Base-by-base conservation (phyloP, 1,284 basidiomycete genomes). In the Amylostereum chailletii region DNA sequence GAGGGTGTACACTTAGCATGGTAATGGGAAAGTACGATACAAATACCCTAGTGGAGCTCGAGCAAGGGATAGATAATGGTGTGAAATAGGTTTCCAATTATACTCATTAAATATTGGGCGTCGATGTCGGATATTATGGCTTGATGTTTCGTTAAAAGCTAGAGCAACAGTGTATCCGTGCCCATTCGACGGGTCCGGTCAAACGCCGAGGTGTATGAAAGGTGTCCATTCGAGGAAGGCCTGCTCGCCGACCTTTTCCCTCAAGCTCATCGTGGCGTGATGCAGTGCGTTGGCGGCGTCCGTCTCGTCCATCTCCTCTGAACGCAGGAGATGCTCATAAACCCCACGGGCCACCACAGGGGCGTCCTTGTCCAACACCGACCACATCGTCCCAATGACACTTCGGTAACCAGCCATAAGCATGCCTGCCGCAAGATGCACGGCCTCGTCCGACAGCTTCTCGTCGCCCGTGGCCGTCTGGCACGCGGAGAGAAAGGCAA, bases 1-100 rank as follows among this genome's bases (percentile, higher is more conserved):
- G 82, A 71, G 81, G 51, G 71, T 83, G 48, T 62, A 60, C 46
- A 51, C 55, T 32, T 60, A 53, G 55, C 52, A 52, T 34, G 19
- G 19, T 19, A 19, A 19, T 1, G 19, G 19, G 19, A 1, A 19
- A 19, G 19, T 19, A 19, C 19, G 19, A 19, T 19, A 19, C 19
- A 19, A 19, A 19, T 19, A 19, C 19, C 19, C 19, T 19, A 1
- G 19, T 19, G 19, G 19, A 19, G 19, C 19, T 19, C 19, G 19
- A 19, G 19, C 19, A 19, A 19, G 19, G 19, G 19, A 19, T 19
- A 19, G 19, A 19, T 19, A 19, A 19, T 19, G 19, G 19, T 19
- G 19, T 19, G 19, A 19, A 19, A 19, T 19, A 19, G 19, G 19
- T 19, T 19, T 19, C 19, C 19, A 19, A 19, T 19, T 19, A 19